Conservation (phyloP, 2,329 filamentous ascomycete genomes). For the Colletotrichum echinochloae region DNA sequence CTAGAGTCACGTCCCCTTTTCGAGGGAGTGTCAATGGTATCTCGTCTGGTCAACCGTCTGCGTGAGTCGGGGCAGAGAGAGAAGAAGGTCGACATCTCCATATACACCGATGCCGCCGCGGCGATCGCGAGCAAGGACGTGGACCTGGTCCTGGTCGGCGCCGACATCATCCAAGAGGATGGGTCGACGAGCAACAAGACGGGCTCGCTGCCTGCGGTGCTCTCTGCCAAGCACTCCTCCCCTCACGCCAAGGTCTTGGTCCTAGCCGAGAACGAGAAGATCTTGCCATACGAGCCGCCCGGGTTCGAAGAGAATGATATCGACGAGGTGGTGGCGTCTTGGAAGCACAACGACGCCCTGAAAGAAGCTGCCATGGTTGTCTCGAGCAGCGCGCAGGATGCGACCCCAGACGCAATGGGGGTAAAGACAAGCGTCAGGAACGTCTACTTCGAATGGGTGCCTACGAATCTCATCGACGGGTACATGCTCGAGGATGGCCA, state of each 20-base stretch:
- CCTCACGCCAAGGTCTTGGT: conserved; percentile 63
- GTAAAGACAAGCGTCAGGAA: conserved; percentile 53
- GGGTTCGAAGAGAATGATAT: conserved; percentile 61
- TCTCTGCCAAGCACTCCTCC: conserved; percentile 64
- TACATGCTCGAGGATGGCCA: conserved; percentile 68
- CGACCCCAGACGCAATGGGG: not conserved
- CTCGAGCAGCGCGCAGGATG: conserved; percentile 36
- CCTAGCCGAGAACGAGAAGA: conserved; percentile 71
- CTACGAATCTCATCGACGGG: conserved; percentile 60
- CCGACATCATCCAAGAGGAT: conserved; percentile 68
- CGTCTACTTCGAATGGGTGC: conserved; percentile 73
- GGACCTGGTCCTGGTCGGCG: conserved; percentile 72
- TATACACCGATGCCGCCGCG: conserved; percentile 71
- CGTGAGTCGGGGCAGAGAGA: conserved; percentile 43
- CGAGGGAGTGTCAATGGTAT: conserved; percentile 71
- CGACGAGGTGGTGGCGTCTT: conserved; percentile 61
- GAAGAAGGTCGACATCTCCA: conserved; percentile 54
- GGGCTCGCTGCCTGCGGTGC: conserved; percentile 69
- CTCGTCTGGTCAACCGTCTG: conserved; percentile 50
- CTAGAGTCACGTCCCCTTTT: conserved; percentile 76
- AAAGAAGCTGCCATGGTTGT: conserved; percentile 4
- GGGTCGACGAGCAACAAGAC: conserved; percentile 76
- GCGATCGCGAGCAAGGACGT: conserved; percentile 64
- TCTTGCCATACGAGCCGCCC: conserved; percentile 59
- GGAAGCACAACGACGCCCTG: conserved; percentile 49